Percentiles rank a stretch among this genome's conserved stretches.
phyloP scores from a whole-genome alignment of 2,329 filamentous ascomycete species.

The Talaromyces amestolkiae region DNA sequence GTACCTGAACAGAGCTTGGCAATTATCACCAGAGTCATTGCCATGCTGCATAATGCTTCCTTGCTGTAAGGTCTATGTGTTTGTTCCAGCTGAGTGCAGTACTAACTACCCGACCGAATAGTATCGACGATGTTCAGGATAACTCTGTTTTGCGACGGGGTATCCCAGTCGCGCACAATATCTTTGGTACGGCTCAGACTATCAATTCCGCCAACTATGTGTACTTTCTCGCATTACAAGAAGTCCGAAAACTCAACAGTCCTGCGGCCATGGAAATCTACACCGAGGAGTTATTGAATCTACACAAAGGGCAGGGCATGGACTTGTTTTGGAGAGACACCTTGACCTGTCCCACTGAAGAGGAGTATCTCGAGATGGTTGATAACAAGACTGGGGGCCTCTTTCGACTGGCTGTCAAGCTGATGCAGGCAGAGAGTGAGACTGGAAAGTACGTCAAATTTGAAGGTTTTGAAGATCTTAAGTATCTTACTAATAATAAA shows the following conservation, averaged over 20 bases:
- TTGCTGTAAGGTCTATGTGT: constrained; percentile 35
- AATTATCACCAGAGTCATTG: constrained; percentile 45
- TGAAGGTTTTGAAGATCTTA: not conserved
- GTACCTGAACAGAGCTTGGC: constrained; percentile 41
- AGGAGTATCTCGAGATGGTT: constrained; percentile 51
- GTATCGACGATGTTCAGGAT: constrained; percentile 53
- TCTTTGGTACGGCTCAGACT: constrained; percentile 52
- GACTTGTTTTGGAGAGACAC: constrained; percentile 51
- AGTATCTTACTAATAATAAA: not conserved
- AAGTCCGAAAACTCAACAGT: constrained; percentile 42
- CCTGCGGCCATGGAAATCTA: constrained; percentile 45
- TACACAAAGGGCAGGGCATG: constrained; percentile 49
- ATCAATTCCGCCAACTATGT: constrained; percentile 54
- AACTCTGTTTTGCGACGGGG: constrained; percentile 49
- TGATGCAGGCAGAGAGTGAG: constrained; percentile 46
- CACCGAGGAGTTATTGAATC: constrained; percentile 46
- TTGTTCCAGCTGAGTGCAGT: not conserved
- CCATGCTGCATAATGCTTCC: constrained; percentile 48
- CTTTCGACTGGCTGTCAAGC: constrained; percentile 45
- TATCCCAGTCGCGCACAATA: constrained; percentile 48
- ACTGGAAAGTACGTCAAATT: constrained; percentile 27
- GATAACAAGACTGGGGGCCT: constrained; percentile 51
- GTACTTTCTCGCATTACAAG: constrained; percentile 47
- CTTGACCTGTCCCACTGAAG: constrained; percentile 45
- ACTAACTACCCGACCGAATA: constrained; percentile 18